A percentile compares a stretch with the other conserved stretches of the same genome.
Evolutionary conservation across 2,329 filamentous ascomycete species (phyloP).

Genomic region (Fusarium verticillioides): DNA sequence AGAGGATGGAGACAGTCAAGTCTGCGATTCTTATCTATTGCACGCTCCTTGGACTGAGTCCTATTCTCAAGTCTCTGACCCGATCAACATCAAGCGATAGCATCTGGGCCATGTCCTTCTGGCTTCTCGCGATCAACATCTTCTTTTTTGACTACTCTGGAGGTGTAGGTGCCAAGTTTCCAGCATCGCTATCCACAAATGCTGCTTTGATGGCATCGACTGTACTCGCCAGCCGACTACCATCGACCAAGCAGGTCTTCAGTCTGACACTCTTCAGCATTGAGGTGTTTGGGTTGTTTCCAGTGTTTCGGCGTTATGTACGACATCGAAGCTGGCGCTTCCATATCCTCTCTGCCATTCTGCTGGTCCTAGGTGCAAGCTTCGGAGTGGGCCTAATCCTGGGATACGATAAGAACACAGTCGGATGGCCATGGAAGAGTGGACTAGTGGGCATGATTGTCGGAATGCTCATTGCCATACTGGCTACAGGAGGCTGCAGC

Average conservation of each 20-base stretch:
- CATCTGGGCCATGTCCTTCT: slow-evolving; percentile 97
- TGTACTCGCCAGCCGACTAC: slow-evolving; percentile 88
- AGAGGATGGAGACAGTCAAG: slow-evolving; percentile 82
- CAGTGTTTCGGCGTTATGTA: slow-evolving; percentile 93
- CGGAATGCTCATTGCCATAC: slow-evolving; percentile 76
- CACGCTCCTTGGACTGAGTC: slow-evolving; percentile 88
- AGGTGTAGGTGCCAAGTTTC: slow-evolving; percentile 70
- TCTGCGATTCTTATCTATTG: slow-evolving; percentile 94
- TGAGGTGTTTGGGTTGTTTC: slow-evolving; percentile 95
- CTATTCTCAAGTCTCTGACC: slow-evolving; percentile 97
- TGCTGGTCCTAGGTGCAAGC: slow-evolving; percentile 82
- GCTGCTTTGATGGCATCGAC: slow-evolving; percentile 96
- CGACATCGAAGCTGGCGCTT: slow-evolving; percentile 84
- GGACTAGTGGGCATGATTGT: slow-evolving; percentile 78
- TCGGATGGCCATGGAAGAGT: slow-evolving; percentile 62
- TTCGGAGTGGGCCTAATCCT: slow-evolving; percentile 77
- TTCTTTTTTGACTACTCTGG: slow-evolving; percentile 98
- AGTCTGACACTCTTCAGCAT: slow-evolving; percentile 95
- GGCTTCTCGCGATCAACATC: slow-evolving; percentile 93
- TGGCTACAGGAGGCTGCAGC: slow-evolving; percentile 92
- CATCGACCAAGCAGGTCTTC: slow-evolving; percentile 93
- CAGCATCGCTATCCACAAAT: slow-evolving; percentile 86
- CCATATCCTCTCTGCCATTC: slow-evolving; percentile 79
- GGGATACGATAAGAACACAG: slow-evolving; percentile 54
- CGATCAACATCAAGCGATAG: slow-evolving; percentile 91